Evolutionary conservation across 2,329 filamentous ascomycete genomes (phyloP).

Genomic region (Pseudogymnoascus sp.): DNA sequence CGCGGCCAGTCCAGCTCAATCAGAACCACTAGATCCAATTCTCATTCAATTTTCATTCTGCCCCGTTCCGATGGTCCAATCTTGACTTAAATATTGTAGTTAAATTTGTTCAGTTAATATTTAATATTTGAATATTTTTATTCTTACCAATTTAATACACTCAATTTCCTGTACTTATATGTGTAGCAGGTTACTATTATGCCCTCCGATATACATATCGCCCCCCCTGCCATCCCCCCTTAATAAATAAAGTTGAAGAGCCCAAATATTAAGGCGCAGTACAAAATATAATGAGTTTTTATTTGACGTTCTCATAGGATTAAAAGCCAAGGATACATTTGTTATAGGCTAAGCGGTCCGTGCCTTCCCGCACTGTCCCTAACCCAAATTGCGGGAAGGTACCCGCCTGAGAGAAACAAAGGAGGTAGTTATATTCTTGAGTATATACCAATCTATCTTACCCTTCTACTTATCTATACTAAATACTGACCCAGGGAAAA

Average conservation of each 20-base stretch:
- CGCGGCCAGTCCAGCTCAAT: not conserved
- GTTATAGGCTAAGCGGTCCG: not conserved
- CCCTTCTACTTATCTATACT: not conserved
- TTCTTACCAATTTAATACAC: too few species aligned
- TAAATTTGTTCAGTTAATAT: not conserved
- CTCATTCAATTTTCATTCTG: too few species aligned
- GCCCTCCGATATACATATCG: not conserved
- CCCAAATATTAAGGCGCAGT: not conserved
- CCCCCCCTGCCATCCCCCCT: too few species aligned
- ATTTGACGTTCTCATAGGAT: not conserved
- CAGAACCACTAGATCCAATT: not conserved
- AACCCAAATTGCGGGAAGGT: not conserved
- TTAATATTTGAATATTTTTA: not conserved
- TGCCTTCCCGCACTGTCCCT: not conserved
- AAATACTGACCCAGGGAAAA: not conserved
- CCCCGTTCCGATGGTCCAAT: too few species aligned
- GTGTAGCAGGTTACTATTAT: not conserved
- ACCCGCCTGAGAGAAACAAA: not conserved
- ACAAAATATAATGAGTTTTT: not conserved
- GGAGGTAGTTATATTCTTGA: not conserved
- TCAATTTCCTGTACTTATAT: too few species aligned
- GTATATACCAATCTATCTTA: not conserved
- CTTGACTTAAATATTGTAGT: not conserved
- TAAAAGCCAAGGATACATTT: not conserved
- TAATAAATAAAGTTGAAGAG: not conserved